phyloP scores from a whole-genome alignment of 352 stramenopile genomes.

The Globisporangium ultimum region DNA sequence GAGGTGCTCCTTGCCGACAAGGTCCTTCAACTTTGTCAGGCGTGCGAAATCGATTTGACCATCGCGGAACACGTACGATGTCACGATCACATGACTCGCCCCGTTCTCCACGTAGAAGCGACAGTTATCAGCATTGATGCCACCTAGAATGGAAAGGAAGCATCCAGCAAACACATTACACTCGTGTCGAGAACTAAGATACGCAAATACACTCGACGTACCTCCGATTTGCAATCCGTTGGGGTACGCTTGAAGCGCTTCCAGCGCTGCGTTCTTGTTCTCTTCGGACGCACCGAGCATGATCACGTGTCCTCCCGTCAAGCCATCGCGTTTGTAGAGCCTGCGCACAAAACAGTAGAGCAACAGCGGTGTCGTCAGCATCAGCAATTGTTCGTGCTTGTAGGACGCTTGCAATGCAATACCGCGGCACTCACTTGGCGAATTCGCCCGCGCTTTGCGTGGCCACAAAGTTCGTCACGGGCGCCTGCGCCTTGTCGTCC shows the following conservation, averaged over 20 bases:
- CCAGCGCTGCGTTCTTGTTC: slow-evolving; percentile 89
- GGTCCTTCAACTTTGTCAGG: slow-evolving; percentile 58
- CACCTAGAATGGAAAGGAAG: slow-evolving; percentile 24
- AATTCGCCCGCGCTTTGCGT: slow-evolving; percentile 69
- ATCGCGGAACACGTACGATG: slow-evolving; percentile 95
- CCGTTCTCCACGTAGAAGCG: slow-evolving; percentile 92
- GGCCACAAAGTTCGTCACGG: slow-evolving; percentile 93
- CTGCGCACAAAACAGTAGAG: slow-evolving; percentile 15
- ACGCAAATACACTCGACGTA: slow-evolving; percentile 10
- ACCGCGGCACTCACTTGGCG: slow-evolving; percentile 37
- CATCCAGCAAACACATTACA: no score
- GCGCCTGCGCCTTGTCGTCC: slow-evolving; percentile 60
- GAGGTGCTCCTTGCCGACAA: slow-evolving; percentile 78
- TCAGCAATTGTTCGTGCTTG: background rate
- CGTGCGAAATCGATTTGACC: slow-evolving; percentile 88
- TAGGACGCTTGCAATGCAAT: background rate
- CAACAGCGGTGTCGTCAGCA: background rate
- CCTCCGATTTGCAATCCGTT: slow-evolving; percentile 95
- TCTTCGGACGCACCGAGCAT: slow-evolving; percentile 93
- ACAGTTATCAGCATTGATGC: slow-evolving; percentile 93
- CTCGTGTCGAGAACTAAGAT: no score
- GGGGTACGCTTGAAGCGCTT: slow-evolving; percentile 88
- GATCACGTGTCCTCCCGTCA: slow-evolving; percentile 97
- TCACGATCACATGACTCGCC: slow-evolving; percentile 98
- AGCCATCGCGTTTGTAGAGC: slow-evolving; percentile 90